Percentiles rank a stretch among this genome's conserved stretches.
Evolutionary conservation across 2,329 filamentous ascomycete genomes (phyloP).

Genomic region (Fusarium bulbicola): DNA sequence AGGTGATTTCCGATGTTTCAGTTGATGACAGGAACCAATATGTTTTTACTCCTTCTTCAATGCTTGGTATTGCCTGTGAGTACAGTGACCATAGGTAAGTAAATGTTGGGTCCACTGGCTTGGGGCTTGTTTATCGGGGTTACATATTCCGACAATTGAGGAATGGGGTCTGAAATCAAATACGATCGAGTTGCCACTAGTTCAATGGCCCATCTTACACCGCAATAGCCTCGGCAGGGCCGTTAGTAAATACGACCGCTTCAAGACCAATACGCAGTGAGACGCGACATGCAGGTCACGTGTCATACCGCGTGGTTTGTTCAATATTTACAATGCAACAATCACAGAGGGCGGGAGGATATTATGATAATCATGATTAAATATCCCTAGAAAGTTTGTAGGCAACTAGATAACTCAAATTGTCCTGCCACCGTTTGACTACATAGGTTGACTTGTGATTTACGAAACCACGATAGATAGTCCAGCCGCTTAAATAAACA

Average conservation of each 20-base stretch:
- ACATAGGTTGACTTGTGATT: not conserved
- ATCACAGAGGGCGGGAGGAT: rapidly evolving
- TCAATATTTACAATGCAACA: not conserved
- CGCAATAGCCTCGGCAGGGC: not conserved
- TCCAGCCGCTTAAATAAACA: slow-evolving; percentile 10
- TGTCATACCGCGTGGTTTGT: not conserved
- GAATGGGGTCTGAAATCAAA: not conserved
- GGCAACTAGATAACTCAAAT: not conserved
- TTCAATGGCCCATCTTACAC: not conserved
- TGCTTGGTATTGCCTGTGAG: too few relatives aligned
- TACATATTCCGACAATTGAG: not conserved
- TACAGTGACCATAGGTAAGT: too few relatives aligned
- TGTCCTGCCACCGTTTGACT: not conserved
- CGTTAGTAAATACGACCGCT: not conserved
- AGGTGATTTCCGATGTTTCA: rapidly evolving
- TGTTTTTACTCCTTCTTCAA: not conserved
- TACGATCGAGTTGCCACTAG: too few relatives aligned
- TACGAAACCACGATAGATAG: not conserved
- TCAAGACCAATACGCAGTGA: not conserved
- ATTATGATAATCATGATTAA: not conserved
- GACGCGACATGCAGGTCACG: not conserved
- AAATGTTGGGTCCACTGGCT: too few relatives aligned
- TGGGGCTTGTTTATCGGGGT: rapidly evolving
- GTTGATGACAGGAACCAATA: rapidly evolving
- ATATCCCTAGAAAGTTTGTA: not conserved